Evolutionary conservation across 129 eudicot genomes (phyloP).

Genomic region (Kitagawia praeruptora): DNA sequence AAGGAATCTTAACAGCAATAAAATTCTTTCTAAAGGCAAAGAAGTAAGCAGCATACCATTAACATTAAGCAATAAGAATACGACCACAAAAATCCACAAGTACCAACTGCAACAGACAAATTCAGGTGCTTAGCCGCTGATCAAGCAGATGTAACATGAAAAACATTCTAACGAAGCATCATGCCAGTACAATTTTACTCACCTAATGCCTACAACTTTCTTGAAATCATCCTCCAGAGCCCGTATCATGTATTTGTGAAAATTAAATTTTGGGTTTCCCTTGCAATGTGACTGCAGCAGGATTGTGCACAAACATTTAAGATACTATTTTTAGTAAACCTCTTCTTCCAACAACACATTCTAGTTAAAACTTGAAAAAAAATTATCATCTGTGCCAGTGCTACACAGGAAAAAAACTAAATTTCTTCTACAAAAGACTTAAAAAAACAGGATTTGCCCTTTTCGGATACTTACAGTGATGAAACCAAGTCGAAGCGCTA

Average conservation of each 20-base stretch:
- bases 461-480: constrained; percentile 42
- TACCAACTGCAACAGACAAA: constrained; percentile 77
- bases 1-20: neutral
- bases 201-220: constrained; percentile 94
- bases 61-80: constrained; percentile 80
- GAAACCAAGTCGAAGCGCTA: constrained; percentile 73
- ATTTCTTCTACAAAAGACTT: neutral
- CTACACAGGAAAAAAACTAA: neutral
- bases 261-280: constrained; percentile 73
- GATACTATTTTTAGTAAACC: neutral
- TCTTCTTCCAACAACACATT: neutral
- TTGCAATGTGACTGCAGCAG: constrained; percentile 75
- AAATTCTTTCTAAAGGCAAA: neutral
- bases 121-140: constrained; percentile 1
- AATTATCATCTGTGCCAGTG: neutral
- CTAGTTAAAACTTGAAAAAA: no score
- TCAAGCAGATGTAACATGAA: neutral
- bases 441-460: neutral
- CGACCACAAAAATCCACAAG: constrained; percentile 70
- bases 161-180: neutral
- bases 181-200: constrained; percentile 19
- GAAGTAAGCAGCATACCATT: constrained; percentile 40
- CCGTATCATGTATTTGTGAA: constrained; percentile 95
- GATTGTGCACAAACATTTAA: constrained; percentile 10
- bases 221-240: constrained; percentile 88